Evolutionary conservation across 176 grass and related monocot species (phyloP).

Genomic region (Carex pumila): DNA sequence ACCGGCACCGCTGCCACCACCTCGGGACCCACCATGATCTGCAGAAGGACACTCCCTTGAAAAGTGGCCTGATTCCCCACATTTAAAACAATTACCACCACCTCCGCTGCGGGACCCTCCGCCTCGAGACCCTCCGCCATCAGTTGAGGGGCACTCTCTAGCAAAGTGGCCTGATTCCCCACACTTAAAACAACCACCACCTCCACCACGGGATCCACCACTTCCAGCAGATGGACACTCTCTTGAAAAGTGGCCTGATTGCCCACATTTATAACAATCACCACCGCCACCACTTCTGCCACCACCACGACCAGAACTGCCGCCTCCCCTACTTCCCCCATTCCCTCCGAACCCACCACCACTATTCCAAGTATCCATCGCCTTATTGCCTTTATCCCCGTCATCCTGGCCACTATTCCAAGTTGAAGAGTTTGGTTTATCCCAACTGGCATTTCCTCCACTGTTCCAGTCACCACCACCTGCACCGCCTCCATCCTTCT

Average conservation of each 20-base stretch:
- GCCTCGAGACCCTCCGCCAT: not conserved
- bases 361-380: constrained; percentile 13
- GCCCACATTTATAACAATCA: not conserved
- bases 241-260: not conserved
- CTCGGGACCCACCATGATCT: not conserved
- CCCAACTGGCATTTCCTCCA: constrained; percentile 18
- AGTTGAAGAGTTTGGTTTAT: constrained; percentile 19
- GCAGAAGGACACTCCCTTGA: constrained; percentile 4
- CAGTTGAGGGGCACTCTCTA: not conserved
- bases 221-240: not conserved
- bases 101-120: not conserved
- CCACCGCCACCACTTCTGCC: constrained; percentile 9
- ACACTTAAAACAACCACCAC: constrained; percentile 1
- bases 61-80: constrained; percentile 2
- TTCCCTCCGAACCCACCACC: not conserved
- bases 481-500: not conserved
- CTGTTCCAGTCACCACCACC: constrained; percentile 5
- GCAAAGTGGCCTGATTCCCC: not conserved
- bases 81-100: constrained; percentile 2
- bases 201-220: not conserved
- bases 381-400: not conserved
- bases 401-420: constrained; percentile 15
- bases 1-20: not conserved
- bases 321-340: not conserved
- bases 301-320: not conserved